Percentiles rank a stretch among this genome's conserved stretches.
Evolutionary conservation across 352 stramenopile species (phyloP).

Genomic region (Phytopythium litorale): DNA sequence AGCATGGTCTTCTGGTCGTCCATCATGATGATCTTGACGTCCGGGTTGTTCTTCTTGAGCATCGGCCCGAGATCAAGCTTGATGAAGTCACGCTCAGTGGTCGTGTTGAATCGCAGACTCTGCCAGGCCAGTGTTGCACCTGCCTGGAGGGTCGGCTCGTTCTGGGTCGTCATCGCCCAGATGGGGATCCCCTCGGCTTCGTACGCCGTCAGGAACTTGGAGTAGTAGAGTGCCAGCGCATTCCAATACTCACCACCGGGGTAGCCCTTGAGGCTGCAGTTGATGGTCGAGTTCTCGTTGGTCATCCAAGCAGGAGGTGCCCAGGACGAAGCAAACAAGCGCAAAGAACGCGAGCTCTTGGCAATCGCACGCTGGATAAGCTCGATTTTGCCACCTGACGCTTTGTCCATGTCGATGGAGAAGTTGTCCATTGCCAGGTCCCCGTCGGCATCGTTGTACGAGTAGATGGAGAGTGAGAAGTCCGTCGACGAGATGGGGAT

Average conservation of each 20-base stretch:
- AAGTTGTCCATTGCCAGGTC: constrained; percentile 85
- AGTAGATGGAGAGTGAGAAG: constrained; percentile 86
- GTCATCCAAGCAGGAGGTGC: constrained; percentile 87
- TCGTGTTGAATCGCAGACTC: constrained; percentile 36
- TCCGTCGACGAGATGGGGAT: constrained; percentile 85
- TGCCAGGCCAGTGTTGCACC: constrained; percentile 43
- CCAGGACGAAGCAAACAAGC: constrained; percentile 79
- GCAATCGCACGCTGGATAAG: constrained; percentile 58
- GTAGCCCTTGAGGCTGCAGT: constrained; percentile 50
- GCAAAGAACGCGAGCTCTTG: constrained; percentile 35
- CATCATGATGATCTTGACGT: constrained; percentile 78
- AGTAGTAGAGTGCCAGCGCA: constrained; percentile 80
- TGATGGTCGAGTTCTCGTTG: constrained; percentile 52
- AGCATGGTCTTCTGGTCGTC: constrained; percentile 83
- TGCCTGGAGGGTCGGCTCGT: constrained; percentile 60
- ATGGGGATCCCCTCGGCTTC: constrained; percentile 65
- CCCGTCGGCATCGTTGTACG: constrained; percentile 72
- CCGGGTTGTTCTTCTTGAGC: constrained; percentile 42
- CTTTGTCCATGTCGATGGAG: constrained; percentile 78
- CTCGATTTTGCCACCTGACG: constrained; percentile 53
- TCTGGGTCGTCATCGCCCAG: constrained; percentile 83
- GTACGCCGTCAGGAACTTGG: constrained; percentile 84
- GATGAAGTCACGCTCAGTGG: constrained; percentile 61
- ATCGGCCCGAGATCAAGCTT: constrained; percentile 72
- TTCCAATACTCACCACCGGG: constrained; percentile 51